Evolutionary conservation across 2,329 filamentous ascomycete genomes (phyloP), one percentile per base, ranked within the genome.

Genomic region (Sordariomycetes sp.): DNA sequence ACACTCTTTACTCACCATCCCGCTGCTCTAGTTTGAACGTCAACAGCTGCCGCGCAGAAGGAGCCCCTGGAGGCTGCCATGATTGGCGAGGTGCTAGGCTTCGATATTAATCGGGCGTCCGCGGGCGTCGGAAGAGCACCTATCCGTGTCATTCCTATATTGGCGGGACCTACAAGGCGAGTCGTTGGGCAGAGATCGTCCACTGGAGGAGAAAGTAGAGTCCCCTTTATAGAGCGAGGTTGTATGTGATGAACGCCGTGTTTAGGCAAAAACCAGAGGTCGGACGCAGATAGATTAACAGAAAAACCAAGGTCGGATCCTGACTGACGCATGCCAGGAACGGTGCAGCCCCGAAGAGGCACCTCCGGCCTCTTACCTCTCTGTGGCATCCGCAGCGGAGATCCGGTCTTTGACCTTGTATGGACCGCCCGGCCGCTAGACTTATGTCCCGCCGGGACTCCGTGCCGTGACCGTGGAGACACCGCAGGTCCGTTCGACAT

Each of bases 71-170:
- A n/a, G 42, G 17, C 3, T 10, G 25, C 10, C 2, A 17, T 25
- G 36, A 36, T 36, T 35, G 13, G 25, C 6, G 54, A 35, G 25
- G 20, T 42, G 25, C 39, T 56, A 24, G 10, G 8, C 12, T 20
- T 50, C 25, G 13, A 56, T 56, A 56, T 56, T 56, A 56, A 56
- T 56, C 51, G 25, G 17, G 42, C 12, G 42, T 34, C 24, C 39
- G 4, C 8, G n/a, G 36, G 1, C 45, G 1, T 50, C n/a, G 45
- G 45, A 45, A 45, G 39, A 45, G 39, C 13, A 13, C 15, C 13
- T 17, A 45, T 17, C 39, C 13, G n/a, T 45, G 39, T 45, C 15
- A 20, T n/a, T n/a, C n/a, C n/a, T n/a, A n/a, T n/a, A n/a, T n/a
- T n/a, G n/a, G n/a, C n/a, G n/a, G n/a, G n/a, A n/a, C n/a, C n/a